Percentiles rank a stretch among this genome's conserved stretches.
These are phyloP conservation scores for Ophiostoma australiae DNA, from an alignment of 2,329 filamentous ascomycete species.

Conservation along the genomic window DNA sequence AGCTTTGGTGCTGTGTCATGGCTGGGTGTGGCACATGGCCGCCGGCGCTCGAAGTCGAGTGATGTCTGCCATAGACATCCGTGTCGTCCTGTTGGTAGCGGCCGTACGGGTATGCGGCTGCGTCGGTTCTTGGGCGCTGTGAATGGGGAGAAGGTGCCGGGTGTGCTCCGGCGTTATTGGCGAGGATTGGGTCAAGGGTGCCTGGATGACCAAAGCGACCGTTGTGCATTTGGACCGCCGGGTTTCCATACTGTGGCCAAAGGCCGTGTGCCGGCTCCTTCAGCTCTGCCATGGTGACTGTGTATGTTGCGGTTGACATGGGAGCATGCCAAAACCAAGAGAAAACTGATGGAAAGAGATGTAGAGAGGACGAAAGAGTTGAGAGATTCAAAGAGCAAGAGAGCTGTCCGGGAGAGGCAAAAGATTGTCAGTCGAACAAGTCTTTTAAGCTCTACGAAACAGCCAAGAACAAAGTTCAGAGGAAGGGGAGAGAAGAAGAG, in stretches of 20 bases:
- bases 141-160: constrained; percentile 42
- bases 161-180: constrained; percentile 32
- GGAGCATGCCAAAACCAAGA: constrained; percentile 42
- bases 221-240: constrained; percentile 47
- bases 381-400: neutral
- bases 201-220: constrained; percentile 42
- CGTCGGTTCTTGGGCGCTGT: constrained; percentile 46
- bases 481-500: neutral
- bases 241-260: constrained; percentile 54
- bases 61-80: constrained; percentile 50
- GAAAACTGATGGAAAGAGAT: neutral
- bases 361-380: neutral
- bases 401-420: neutral
- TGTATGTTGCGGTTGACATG: constrained; percentile 60
- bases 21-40: constrained; percentile 35
- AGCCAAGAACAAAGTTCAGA: constrained; percentile 12
- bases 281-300: constrained; percentile 59
- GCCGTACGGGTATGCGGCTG: constrained; percentile 48
- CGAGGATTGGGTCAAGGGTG: constrained; percentile 47
- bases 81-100: constrained; percentile 53
- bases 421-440: neutral
- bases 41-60: constrained; percentile 23
- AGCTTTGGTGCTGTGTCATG: constrained; percentile 48
- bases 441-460: neutral
- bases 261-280: constrained; percentile 56